These are phyloP conservation scores for Chenopodium formosanum DNA, from an alignment of 148 eudicot genomes.

Conservation along the genomic window DNA sequence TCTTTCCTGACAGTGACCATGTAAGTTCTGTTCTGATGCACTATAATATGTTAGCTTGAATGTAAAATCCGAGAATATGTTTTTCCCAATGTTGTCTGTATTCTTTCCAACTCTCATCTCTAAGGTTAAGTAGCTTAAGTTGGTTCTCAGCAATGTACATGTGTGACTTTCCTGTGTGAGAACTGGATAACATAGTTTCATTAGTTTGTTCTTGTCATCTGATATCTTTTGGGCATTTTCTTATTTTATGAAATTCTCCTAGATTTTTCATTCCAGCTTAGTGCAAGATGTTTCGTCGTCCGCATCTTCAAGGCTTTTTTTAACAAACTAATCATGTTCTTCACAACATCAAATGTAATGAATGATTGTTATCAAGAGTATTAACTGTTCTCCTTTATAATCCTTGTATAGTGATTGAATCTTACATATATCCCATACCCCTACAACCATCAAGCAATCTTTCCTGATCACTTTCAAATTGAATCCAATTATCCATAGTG, in stretches of 20 bases:
- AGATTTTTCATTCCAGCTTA: too few species aligned
- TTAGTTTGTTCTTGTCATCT: not conserved
- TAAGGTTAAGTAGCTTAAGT: not conserved
- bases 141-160: constrained; percentile 2
- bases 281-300: too few species aligned
- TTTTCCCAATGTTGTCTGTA: not conserved
- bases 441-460: too few species aligned
- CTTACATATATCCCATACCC: too few species aligned
- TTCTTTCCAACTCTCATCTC: not conserved
- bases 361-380: too few species aligned
- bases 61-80: not conserved
- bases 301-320: too few species aligned
- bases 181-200: not conserved
- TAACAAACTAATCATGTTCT: too few species aligned
- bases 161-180: not conserved
- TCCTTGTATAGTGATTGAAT: too few species aligned
- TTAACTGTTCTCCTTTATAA: too few species aligned
- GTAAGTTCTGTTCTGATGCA: constrained; percentile 4
- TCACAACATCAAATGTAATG: too few species aligned
- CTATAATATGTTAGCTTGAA: not conserved
- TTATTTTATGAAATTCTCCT: not conserved
- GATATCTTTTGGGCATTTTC: not conserved
- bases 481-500: too few species aligned
- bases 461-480: too few species aligned
- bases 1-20: not conserved